Evolutionary conservation across 345 rosid genomes (phyloP), one percentile per base, ranked within the genome.

Genomic region (Leavenworthia alabamica): DNA sequence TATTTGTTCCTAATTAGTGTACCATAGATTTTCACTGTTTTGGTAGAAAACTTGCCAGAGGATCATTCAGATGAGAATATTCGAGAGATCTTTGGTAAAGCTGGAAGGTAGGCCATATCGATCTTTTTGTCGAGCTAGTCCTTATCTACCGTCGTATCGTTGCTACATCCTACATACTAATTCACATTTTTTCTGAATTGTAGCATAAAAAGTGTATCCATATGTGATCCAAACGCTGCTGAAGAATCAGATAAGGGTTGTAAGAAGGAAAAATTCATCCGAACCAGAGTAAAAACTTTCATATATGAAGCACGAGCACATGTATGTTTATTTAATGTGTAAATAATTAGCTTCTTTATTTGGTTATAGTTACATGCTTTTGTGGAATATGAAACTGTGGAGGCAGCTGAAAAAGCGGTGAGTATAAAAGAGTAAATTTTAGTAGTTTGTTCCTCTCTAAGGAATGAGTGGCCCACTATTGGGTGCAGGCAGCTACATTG

Each of bases 331-430:
- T 16, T 11, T 64, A 31, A 20, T 63, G 23, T 47, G 20, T 24
- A 10, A 32, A 19, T 71, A 64, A 32, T 14, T 52, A 13, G 8
- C 45, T 45, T 66, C 55, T 44, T 45, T 43, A 73, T 49, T 49
- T 28, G 66, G 22, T 20, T 80, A 68, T 67, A 92, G 98, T 64
- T 86, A 46, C 86, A 86, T 73, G 96, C 96, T 32, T 63, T 92
- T 12, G 96, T 89, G 72, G 97, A 89, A 75, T 92, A 81, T 60
- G 89, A 83, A 62, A 78, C 86, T 2, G 82, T 78, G 31, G 94
- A 92, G 68, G 85, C 91, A 72, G 89, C 97, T 53, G 97, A 89
- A 70, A 86, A 79, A 76, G 95, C 98, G 58, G 98, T 92, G 75
- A 83, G 90, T 75, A 17, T 50, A 7, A 14, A 54, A 22, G 22